phyloP scores from a whole-genome alignment of 1,284 basidiomycete species.

The Taiwanofungus camphoratus region DNA sequence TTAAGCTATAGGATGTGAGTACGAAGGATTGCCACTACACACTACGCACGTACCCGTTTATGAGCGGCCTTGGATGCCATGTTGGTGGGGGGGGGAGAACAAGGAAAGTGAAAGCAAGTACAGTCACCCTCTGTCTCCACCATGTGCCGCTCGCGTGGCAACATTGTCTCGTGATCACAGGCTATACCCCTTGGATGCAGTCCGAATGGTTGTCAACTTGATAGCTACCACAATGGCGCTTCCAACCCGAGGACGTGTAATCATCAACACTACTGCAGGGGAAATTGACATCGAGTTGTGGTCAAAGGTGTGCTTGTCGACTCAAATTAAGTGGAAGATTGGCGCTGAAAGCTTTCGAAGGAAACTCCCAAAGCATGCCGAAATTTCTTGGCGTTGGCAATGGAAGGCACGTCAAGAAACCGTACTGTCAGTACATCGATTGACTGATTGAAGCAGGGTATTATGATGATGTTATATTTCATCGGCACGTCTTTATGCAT shows the following conservation, averaged over 20 bases:
- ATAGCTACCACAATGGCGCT: slow-evolving; percentile 50
- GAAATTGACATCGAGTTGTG: slow-evolving; percentile 95
- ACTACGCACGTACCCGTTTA: slow-evolving; percentile 63
- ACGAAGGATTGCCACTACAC: background rate
- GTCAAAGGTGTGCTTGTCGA: slow-evolving; percentile 61
- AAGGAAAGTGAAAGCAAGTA: background rate
- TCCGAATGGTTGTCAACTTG: no score
- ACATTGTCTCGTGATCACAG: slow-evolving; percentile 5
- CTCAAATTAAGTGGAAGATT: background rate
- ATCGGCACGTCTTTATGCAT: slow-evolving; percentile 50
- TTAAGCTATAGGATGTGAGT: slow-evolving; percentile 46
- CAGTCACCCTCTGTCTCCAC: background rate
- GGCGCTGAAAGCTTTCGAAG: slow-evolving; percentile 28
- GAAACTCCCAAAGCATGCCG: slow-evolving; percentile 92
- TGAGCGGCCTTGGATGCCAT: slow-evolving; percentile 84
- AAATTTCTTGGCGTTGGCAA: slow-evolving; percentile 85
- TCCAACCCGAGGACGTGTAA: slow-evolving; percentile 80
- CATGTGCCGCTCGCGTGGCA: slow-evolving; percentile 7
- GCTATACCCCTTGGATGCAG: background rate
- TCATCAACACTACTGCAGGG: slow-evolving; percentile 86
- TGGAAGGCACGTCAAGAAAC: slow-evolving; percentile 68
- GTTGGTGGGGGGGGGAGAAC: slow-evolving; percentile 7
- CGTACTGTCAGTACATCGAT: background rate
- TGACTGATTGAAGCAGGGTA: slow-evolving; percentile 57
- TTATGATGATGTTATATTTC: slow-evolving; percentile 93